Evolutionary conservation across 495 filamentous ascomycete genomes (phyloP).

Genomic region (Parathielavia hyrcaniae): DNA sequence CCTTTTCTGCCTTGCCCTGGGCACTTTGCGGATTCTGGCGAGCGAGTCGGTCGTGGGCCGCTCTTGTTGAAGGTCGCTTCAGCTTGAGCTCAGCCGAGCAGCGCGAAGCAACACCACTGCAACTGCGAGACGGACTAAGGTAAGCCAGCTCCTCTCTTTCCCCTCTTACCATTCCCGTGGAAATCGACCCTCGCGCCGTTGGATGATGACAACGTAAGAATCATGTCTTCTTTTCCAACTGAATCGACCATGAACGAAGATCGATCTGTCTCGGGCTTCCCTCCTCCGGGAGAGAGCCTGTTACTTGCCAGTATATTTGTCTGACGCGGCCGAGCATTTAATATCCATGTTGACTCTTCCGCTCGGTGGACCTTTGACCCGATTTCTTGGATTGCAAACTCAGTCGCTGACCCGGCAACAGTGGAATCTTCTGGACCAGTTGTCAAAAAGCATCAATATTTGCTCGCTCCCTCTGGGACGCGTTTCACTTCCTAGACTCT

Average conservation of each 20-base stretch:
- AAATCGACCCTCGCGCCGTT: constrained; percentile 23
- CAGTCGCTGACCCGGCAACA: constrained; percentile 16
- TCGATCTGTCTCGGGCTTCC: constrained; percentile 59
- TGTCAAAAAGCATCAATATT: constrained; percentile 11
- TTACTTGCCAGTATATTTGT: constrained; percentile 99
- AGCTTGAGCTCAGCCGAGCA: neutral
- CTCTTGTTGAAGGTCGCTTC: neutral
- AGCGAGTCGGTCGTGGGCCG: constrained; percentile 8
- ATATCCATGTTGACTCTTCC: constrained; percentile 8
- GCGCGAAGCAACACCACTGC: neutral
- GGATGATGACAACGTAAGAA: constrained; percentile 74
- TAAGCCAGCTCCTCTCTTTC: constrained; percentile 21
- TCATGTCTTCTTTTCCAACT: constrained; percentile 85
- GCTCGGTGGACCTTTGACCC: constrained; percentile 9
- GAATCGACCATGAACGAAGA: constrained; percentile 92
- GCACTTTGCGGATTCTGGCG: neutral
- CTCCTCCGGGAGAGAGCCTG: constrained; percentile 63
- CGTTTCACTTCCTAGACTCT: neutral
- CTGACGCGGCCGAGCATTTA: constrained; percentile 49
- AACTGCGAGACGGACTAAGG: constrained; percentile 13
- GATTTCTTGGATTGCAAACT: constrained; percentile 2
- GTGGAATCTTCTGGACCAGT: constrained; percentile 13
- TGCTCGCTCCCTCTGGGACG: neutral
- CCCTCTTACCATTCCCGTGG: constrained; percentile 8
- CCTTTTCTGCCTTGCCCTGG: neutral